A percentile compares a stretch with the other conserved stretches of the same genome.
Evolutionary conservation across 805 yeast species (phyloP).

Genomic region (Wickerhamomyces strasburgensis): DNA sequence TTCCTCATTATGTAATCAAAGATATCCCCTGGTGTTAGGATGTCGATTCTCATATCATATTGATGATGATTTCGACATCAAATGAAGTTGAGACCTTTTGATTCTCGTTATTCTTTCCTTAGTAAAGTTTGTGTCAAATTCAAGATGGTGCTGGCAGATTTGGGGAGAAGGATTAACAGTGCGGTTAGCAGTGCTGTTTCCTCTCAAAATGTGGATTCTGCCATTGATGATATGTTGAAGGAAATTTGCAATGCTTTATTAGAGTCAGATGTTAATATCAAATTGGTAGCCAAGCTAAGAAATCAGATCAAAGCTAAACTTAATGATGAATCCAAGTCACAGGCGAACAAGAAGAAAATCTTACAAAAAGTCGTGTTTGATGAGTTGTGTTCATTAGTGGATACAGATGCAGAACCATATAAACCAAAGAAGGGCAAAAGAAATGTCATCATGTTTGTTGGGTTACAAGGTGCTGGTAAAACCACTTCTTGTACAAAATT

Average conservation of each 20-base stretch:
- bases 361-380: conserved; percentile 92
- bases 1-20: too few relatives aligned
- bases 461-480: conserved; percentile 98
- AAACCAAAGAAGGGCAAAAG: conserved; percentile 81
- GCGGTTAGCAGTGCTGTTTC: conserved; percentile 64
- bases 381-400: conserved; percentile 83
- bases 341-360: conserved; percentile 67
- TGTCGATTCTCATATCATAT: too few relatives aligned
- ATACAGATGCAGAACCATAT: conserved; percentile 55
- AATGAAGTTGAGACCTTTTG: too few relatives aligned
- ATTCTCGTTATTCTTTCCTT: too few relatives aligned
- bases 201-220: conserved; percentile 52
- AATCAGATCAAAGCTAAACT: conserved; percentile 61
- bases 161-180: conserved; percentile 69
- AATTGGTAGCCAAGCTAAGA: conserved; percentile 72
- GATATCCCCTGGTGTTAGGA: too few relatives aligned
- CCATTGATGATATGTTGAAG: conserved; percentile 70
- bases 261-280: conserved; percentile 92
- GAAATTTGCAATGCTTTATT: conserved; percentile 86
- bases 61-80: too few relatives aligned
- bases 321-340: conserved; percentile 45
- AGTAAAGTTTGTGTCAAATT: too few relatives aligned
- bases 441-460: conserved; percentile 93
- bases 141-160: conserved; percentile 71
- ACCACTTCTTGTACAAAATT: conserved; percentile 96